A percentile compares a stretch with the other conserved stretches of the same genome.
Conservation (phyloP, 2,329 filamentous ascomycete genomes). For the Gremmenia infestans region DNA sequence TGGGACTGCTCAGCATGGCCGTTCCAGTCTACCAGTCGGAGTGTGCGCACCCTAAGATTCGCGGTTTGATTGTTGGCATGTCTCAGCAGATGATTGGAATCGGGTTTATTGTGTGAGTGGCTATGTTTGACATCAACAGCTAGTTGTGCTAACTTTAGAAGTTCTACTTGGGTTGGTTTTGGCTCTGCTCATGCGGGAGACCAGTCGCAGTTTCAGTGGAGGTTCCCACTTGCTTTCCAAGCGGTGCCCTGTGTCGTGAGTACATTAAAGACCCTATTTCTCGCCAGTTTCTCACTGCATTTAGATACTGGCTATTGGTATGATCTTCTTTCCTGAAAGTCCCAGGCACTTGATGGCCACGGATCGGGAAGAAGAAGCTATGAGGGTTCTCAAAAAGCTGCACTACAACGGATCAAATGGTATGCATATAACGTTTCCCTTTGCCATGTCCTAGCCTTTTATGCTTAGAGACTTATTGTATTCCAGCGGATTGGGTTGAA, state of each 20-base stretch:
- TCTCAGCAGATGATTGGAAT: slow-evolving; percentile 64
- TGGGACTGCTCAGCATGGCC: slow-evolving; percentile 59
- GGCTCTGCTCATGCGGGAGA: slow-evolving; percentile 32
- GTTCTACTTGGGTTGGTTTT: slow-evolving; percentile 56
- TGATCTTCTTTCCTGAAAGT: slow-evolving; percentile 67
- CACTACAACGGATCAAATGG: slow-evolving; percentile 61
- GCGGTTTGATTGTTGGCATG: slow-evolving; percentile 54
- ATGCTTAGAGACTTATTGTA: slow-evolving; percentile 33
- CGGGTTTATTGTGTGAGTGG: slow-evolving; percentile 38
- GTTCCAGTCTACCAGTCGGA: slow-evolving; percentile 63
- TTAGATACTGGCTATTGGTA: slow-evolving; percentile 51
- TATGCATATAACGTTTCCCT: slow-evolving; percentile 36
- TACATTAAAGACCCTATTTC: slow-evolving; percentile 11
- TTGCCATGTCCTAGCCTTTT: slow-evolving; percentile 37
- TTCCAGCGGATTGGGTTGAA: slow-evolving; percentile 53
- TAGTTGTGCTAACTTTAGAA: slow-evolving; percentile 34
- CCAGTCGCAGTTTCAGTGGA: slow-evolving; percentile 22
- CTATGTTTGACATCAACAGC: not conserved
- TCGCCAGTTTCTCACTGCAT: slow-evolving; percentile 26
- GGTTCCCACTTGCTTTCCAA: slow-evolving; percentile 45
- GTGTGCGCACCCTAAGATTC: slow-evolving; percentile 57
- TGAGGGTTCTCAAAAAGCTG: slow-evolving; percentile 61
- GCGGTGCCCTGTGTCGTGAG: slow-evolving; percentile 58
- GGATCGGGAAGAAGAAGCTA: slow-evolving; percentile 57
- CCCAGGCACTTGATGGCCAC: slow-evolving; percentile 72